phyloP scores from a whole-genome alignment of 108 stramenopile species.

The Stephanodiscus minutulus region DNA sequence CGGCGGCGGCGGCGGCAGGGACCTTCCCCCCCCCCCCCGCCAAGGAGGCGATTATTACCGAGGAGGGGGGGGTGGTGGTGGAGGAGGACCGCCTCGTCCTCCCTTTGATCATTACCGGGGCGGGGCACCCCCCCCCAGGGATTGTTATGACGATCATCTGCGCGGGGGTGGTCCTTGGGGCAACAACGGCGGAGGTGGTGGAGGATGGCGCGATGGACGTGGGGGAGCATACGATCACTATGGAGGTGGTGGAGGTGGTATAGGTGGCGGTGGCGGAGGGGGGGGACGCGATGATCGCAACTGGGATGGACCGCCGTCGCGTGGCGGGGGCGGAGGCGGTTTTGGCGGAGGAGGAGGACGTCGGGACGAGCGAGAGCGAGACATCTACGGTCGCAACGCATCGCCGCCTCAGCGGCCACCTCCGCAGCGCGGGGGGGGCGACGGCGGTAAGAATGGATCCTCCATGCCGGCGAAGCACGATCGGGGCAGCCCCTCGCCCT shows the following conservation, averaged over 20 bases:
- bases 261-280: conserved; percentile 9
- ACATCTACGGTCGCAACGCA: conserved; percentile 6
- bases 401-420: background rate
- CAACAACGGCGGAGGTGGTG: conserved; percentile 25
- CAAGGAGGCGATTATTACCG: conserved; percentile 11
- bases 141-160: background rate
- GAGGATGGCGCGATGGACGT: conserved; percentile 26
- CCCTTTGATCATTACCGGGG: background rate
- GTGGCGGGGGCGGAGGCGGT: conserved; percentile 28
- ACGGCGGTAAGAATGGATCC: background rate
- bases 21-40: conserved; percentile 5
- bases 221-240: conserved; percentile 8
- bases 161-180: conserved; percentile 7
- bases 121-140: background rate
- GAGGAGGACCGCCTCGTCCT: background rate
- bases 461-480: background rate
- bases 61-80: background rate
- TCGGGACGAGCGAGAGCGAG: conserved; percentile 12
- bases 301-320: background rate
- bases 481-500: background rate
- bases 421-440: background rate
- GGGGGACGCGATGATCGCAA: background rate
- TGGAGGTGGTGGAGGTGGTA: conserved; percentile 7
- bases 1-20: conserved; percentile 13
- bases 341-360: conserved; percentile 8